phyloP scores from a whole-genome alignment of 805 yeast species.

The Kregervanrija pseudodelftensis region DNA sequence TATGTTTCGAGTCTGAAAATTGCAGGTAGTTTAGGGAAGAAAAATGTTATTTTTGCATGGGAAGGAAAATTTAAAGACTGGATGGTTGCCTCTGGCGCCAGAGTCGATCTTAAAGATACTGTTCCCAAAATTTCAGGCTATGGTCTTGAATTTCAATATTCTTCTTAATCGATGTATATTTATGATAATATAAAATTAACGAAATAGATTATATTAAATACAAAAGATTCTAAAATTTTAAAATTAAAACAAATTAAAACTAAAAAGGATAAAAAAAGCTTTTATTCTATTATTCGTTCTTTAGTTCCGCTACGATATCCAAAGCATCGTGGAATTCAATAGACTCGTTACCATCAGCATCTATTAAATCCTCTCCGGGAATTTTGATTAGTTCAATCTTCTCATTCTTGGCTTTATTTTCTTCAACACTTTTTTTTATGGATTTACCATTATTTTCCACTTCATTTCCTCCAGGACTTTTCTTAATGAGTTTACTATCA shows the following conservation, averaged over 20 bases:
- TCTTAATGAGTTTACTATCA: background rate
- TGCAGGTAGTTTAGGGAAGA: constrained; percentile 61
- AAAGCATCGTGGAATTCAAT: background rate
- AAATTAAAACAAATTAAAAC: too few species aligned
- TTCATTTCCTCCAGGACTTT: background rate
- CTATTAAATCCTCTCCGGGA: background rate
- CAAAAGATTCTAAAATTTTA: too few species aligned
- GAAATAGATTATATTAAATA: too few species aligned
- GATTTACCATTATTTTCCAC: background rate
- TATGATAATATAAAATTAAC: too few species aligned
- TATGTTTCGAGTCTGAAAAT: constrained; percentile 59
- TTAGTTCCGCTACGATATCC: too few species aligned
- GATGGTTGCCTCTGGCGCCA: constrained; percentile 67
- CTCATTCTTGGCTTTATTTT: background rate
- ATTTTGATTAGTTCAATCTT: background rate
- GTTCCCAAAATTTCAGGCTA: constrained; percentile 43
- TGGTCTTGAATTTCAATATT: constrained; percentile 58
- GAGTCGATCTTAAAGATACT: constrained; percentile 36
- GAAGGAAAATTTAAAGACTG: constrained; percentile 82
- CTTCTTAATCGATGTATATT: constrained; percentile 32
- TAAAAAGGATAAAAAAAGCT: too few species aligned
- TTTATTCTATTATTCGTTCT: too few species aligned
- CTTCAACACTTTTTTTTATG: background rate
- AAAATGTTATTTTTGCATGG: constrained; percentile 65
- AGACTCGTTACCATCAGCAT: background rate